These are phyloP conservation scores for Xylaria sp. DNA, from an alignment of 2,329 filamentous ascomycete species.

Conservation along the genomic window DNA sequence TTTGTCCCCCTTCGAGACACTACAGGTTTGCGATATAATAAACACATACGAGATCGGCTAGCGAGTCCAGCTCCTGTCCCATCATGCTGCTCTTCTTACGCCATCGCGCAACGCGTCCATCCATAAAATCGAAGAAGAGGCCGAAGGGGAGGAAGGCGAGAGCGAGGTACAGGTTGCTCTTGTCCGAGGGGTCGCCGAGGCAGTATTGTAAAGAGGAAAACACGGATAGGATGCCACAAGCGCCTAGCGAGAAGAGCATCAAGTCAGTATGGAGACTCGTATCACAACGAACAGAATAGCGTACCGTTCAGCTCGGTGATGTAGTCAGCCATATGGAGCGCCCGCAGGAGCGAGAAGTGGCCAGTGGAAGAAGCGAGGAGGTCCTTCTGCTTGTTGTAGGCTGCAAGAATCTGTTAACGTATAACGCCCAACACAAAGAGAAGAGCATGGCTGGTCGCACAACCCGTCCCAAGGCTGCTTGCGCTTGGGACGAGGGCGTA, in stretches of 20 bases:
- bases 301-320: conserved; percentile 85
- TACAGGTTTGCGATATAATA: not conserved
- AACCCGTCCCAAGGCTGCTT: not conserved
- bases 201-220: conserved; percentile 96
- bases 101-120: conserved; percentile 96
- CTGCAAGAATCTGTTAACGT: conserved; percentile 53
- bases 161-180: conserved; percentile 81
- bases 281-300: conserved; percentile 22
- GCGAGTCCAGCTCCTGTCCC: conserved; percentile 96
- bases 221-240: conserved; percentile 93
- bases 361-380: conserved; percentile 76
- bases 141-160: conserved; percentile 90
- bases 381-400: conserved; percentile 79
- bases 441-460: not conserved
- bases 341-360: conserved; percentile 76
- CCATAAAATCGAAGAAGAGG: conserved; percentile 97
- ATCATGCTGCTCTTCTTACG: conserved; percentile 96
- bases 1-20: too few species aligned
- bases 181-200: conserved; percentile 73
- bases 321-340: conserved; percentile 82
- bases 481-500: conserved; percentile 11
- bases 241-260: conserved; percentile 60
- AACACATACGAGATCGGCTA: conserved; percentile 85
- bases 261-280: not conserved
- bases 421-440: too few species aligned